Base-by-base conservation (phyloP, 768 basidiomycete species). In the Tulasnella sp. region DNA sequence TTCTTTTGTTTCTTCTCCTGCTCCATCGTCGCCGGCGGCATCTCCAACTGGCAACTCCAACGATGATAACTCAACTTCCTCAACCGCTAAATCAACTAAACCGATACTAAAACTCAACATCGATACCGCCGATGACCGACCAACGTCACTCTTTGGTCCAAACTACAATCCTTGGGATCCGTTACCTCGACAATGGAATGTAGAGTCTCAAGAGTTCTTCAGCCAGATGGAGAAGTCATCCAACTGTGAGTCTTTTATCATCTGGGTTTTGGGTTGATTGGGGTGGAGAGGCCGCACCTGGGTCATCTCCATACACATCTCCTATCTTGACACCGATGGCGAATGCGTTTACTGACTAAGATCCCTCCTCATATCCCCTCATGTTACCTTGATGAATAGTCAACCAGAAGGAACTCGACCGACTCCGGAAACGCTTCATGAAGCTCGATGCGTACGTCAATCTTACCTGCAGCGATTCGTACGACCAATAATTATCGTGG, bases 351-450 rank as follows among this genome's bases (percentile, higher is more conserved):
- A 41, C 20, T 10, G 12, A 12, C 16, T 40, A 25, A 25, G 39
- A 10, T 25, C 19, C n/a, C 27, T 16, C n/a, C 12, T 35, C 12
- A 5, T 25, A 40, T 5, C 19, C 39, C n/a, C 39, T 6, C 19
- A 28, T 29, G 16, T n/a, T 20, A 48, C 5, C 37, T 31, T 22
- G 29, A 32, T 37, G 6, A 29, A 37, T 63, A 98, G 95, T 99
- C 81, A 96, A 88, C 16, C 85, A 83, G 43, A 76, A 80, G 42
- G 95, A 99, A 69, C 70, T 99, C 59, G 88, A 96, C 59, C 77
- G 95, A 48, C 74, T 98, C 59, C 95, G 95, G 77, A 98, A 96
- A 66, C 82, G 95, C 48, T 98, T 99, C 67, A 96, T 98, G 90
- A 99, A 99, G 70, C 82, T 99, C 59, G 95, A 99, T 66, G 86